phyloP scores from a whole-genome alignment of 1,284 basidiomycete genomes.

The Apiotrichum porosum region DNA sequence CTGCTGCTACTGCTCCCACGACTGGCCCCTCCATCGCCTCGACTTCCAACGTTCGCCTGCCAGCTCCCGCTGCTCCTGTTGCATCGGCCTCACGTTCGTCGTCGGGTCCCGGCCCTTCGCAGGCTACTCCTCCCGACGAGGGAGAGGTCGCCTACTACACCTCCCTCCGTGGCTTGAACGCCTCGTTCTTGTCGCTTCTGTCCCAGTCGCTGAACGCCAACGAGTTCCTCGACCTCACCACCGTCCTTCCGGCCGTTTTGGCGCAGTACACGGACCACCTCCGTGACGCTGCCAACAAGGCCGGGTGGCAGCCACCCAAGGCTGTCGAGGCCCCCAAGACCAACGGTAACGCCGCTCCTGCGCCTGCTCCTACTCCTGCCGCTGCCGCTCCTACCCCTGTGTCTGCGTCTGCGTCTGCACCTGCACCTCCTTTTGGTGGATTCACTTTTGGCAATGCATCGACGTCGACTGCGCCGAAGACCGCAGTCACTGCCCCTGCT shows the following conservation, averaged over 20 bases:
- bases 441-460: slow-evolving; percentile 18
- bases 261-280: slow-evolving; percentile 63
- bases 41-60: neutral
- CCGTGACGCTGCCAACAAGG: slow-evolving; percentile 54
- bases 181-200: slow-evolving; percentile 63
- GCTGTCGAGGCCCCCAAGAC: neutral
- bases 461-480: neutral
- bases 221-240: slow-evolving; percentile 66
- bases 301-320: slow-evolving; percentile 33
- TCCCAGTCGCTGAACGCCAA: slow-evolving; percentile 63
- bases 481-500: slow-evolving; percentile 17
- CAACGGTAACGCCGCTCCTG: slow-evolving; percentile 23
- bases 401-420: too few relatives aligned
- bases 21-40: neutral
- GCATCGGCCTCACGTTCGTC: slow-evolving; percentile 17
- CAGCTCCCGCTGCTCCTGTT: slow-evolving; percentile 16
- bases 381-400: slow-evolving; percentile 27
- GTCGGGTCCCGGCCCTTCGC: slow-evolving; percentile 23
- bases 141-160: slow-evolving; percentile 60
- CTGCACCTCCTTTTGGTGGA: too few relatives aligned
- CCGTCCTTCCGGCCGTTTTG: slow-evolving; percentile 49
- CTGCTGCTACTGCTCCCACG: slow-evolving; percentile 1
- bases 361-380: slow-evolving; percentile 51
- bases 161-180: slow-evolving; percentile 72
- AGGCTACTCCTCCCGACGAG: slow-evolving; percentile 29